Percentiles rank a stretch among this genome's conserved stretches.
Conservation (phyloP, 352 stramenopile species). For the Phytophthora pisi region DNA sequence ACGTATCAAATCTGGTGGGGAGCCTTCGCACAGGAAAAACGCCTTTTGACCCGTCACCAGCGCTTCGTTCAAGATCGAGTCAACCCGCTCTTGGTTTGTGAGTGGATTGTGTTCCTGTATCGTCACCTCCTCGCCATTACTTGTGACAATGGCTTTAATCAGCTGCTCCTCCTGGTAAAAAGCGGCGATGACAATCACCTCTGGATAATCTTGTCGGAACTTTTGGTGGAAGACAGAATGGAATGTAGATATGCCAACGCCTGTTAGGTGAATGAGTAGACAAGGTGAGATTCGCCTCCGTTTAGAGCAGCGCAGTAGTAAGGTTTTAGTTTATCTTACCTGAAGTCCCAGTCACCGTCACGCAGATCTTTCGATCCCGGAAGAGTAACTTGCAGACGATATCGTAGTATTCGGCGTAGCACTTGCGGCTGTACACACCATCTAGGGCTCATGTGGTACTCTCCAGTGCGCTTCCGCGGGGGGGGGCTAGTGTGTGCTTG, state of each 20-base stretch:
- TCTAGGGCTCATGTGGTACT: too few species aligned
- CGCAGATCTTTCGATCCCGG: neutral
- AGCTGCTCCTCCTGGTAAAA: neutral
- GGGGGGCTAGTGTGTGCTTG: too few species aligned
- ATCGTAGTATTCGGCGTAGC: neutral
- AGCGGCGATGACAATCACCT: neutral
- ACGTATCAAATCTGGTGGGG: neutral
- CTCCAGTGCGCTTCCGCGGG: too few species aligned
- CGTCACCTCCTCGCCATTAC: neutral
- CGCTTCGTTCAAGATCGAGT: neutral
- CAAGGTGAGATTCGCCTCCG: neutral
- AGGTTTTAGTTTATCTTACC: neutral
- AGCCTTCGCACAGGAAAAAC: slow-evolving; percentile 3
- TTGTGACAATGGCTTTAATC: neutral
- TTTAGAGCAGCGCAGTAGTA: neutral
- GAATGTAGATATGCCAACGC: neutral
- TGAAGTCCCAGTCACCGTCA: neutral
- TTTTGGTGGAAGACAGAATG: neutral
- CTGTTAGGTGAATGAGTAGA: neutral
- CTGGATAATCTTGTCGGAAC: neutral
- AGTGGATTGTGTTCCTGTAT: neutral
- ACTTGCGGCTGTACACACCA: neutral
- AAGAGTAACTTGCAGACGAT: neutral
- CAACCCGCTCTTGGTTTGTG: neutral
- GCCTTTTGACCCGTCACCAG: neutral